A percentile compares a stretch with the other conserved stretches of the same genome.
These are phyloP conservation scores for Podaxis pistillaris DNA, from an alignment of 768 basidiomycete species.

Conservation along the genomic window DNA sequence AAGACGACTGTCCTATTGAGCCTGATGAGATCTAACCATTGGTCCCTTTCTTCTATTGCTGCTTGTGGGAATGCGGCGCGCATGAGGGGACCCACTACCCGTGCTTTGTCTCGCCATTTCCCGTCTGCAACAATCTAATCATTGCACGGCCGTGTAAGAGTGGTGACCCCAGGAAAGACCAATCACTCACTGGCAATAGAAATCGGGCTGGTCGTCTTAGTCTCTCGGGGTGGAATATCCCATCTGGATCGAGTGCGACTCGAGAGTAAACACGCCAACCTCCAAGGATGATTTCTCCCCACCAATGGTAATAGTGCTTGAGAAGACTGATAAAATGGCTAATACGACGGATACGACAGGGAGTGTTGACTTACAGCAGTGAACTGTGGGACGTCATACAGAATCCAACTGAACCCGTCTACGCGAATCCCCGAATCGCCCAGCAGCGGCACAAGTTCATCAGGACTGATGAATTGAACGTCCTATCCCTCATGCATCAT, in stretches of 20 bases:
- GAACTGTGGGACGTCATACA: conserved; percentile 29
- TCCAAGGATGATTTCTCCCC: conserved; percentile 45
- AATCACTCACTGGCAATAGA: conserved; percentile 21
- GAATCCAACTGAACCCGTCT: conserved; percentile 24
- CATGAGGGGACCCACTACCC: conserved; percentile 62
- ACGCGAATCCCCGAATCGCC: conserved; percentile 23
- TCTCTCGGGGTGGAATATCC: conserved; percentile 11
- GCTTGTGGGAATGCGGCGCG: conserved; percentile 61
- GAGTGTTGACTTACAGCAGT: conserved; percentile 18
- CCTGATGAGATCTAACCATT: conserved; percentile 60
- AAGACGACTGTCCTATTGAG: conserved; percentile 53
- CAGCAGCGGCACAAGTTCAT: conserved; percentile 19
- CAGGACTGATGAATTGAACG: conserved; percentile 24
- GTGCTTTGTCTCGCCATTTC: conserved; percentile 60
- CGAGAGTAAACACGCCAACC: conserved; percentile 38
- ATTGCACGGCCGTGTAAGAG: not conserved
- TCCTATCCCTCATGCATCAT: conserved; percentile 18
- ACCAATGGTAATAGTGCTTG: conserved; percentile 48
- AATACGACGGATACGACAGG: not conserved
- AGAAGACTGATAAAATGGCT: not conserved
- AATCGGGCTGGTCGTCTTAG: conserved; percentile 31
- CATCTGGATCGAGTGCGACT: conserved; percentile 20
- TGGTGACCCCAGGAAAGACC: conserved; percentile 5
- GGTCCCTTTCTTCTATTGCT: conserved; percentile 53
- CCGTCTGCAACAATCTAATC: conserved; percentile 22